phyloP scores from a whole-genome alignment of 2,329 filamentous ascomycete genomes.

The Daldinia sp. region DNA sequence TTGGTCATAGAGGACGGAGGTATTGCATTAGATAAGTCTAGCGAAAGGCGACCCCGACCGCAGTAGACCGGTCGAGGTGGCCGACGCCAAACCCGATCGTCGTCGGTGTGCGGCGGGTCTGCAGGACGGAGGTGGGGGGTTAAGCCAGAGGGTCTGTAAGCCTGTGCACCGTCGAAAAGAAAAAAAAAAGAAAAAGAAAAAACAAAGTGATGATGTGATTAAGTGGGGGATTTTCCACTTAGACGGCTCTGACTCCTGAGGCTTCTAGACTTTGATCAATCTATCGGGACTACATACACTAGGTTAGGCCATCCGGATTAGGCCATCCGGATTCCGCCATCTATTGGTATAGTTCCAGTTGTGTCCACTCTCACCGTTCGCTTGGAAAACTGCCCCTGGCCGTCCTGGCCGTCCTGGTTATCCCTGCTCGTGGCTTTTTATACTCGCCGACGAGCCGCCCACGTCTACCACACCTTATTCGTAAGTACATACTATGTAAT shows the following conservation, averaged over 20 bases:
- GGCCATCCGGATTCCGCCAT: slow-evolving; percentile 2
- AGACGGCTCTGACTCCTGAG: slow-evolving; percentile 23
- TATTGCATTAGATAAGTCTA: not conserved
- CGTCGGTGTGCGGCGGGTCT: slow-evolving; percentile 19
- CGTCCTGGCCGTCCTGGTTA: not conserved
- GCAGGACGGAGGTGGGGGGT: slow-evolving; percentile 14
- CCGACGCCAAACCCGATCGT: slow-evolving; percentile 3
- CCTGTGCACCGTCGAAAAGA: not conserved
- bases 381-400: slow-evolving; percentile 10
- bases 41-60: slow-evolving; percentile 8
- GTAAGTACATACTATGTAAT: not conserved
- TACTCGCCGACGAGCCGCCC: slow-evolving; percentile 8
- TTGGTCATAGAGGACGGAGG: not conserved
- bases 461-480: slow-evolving; percentile 7
- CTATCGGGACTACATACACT: slow-evolving; percentile 12
- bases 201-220: slow-evolving; percentile 33
- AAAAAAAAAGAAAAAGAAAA: slow-evolving; percentile 6
- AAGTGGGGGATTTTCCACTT: slow-evolving; percentile 28
- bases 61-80: slow-evolving; percentile 9
- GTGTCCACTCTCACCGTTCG: slow-evolving; percentile 21
- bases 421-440: slow-evolving; percentile 17
- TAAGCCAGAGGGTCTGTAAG: not conserved
- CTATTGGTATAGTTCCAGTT: slow-evolving; percentile 13
- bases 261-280: slow-evolving; percentile 20
- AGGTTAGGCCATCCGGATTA: not conserved